Conservation (phyloP, 305 asterid genomes). For the Fraxinus albicans region DNA sequence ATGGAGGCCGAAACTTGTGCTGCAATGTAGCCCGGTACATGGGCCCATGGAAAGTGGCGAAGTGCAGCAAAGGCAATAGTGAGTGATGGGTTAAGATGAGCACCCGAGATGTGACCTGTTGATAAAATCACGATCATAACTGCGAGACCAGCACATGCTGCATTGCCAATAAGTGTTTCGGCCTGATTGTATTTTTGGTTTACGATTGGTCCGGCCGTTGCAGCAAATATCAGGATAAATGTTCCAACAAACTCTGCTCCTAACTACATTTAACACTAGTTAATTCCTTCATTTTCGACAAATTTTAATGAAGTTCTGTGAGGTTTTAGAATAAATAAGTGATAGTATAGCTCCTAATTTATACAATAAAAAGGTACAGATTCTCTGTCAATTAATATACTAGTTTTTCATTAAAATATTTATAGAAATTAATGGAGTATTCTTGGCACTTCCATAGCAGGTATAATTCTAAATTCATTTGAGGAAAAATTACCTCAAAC, state of each 20-base stretch:
- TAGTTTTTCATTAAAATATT: too few relatives aligned
- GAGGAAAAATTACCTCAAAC: too few relatives aligned
- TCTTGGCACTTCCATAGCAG: too few relatives aligned
- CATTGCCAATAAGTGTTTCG: slow-evolving; percentile 78
- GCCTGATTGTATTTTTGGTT: slow-evolving; percentile 74
- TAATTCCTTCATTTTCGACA: too few relatives aligned
- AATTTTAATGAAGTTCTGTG: too few relatives aligned
- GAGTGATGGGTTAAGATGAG: slow-evolving; percentile 85
- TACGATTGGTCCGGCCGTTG: slow-evolving; percentile 87
- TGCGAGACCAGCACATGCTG: slow-evolving; percentile 79
- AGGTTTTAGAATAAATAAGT: too few relatives aligned
- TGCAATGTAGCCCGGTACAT: slow-evolving; percentile 78
- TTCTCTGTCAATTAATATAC: too few relatives aligned
- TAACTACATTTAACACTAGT: slow-evolving; percentile 36
- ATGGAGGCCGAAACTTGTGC: slow-evolving; percentile 88
- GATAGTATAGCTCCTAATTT: too few relatives aligned
- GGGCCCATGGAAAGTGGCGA: slow-evolving; percentile 91
- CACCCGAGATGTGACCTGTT: slow-evolving; percentile 93
- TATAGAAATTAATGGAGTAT: too few relatives aligned
- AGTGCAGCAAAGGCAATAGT: slow-evolving; percentile 86
- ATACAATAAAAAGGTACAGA: too few relatives aligned
- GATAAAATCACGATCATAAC: slow-evolving; percentile 93
- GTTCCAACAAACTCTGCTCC: slow-evolving; percentile 98
- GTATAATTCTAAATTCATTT: too few relatives aligned
- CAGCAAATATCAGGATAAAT: slow-evolving; percentile 81